Conservation (phyloP, 1,139 yeast species). For the Protomyces macrosporus region DNA sequence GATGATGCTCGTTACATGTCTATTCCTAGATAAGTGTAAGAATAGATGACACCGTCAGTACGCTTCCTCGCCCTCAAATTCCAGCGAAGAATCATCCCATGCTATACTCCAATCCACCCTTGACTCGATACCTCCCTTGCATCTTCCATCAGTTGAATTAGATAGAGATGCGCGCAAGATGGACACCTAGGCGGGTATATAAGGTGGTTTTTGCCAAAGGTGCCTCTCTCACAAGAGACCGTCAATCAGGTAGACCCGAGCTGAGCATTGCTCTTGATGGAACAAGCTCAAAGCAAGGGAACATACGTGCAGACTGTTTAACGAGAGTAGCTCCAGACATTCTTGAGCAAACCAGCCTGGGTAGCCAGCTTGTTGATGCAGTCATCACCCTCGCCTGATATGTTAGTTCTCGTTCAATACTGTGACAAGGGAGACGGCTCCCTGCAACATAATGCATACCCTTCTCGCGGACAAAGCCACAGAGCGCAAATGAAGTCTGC, state of each 20-base stretch:
- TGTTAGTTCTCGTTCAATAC: neutral
- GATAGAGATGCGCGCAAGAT: neutral
- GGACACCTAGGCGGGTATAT: neutral
- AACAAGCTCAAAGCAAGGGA: neutral
- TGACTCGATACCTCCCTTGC: neutral
- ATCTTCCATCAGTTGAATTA: no score
- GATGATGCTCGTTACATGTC: no score
- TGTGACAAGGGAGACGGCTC: slow-evolving; percentile 35
- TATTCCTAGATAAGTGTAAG: no score
- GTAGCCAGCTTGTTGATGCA: slow-evolving; percentile 99
- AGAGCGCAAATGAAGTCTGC: slow-evolving; percentile 91
- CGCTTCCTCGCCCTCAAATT: neutral
- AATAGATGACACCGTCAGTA: neutral
- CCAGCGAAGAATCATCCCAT: neutral
- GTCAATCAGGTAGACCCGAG: neutral
- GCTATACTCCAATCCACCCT: neutral
- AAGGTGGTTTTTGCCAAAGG: neutral
- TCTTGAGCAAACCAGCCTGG: slow-evolving; percentile 95
- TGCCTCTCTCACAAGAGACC: neutral
- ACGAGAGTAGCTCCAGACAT: slow-evolving; percentile 40
- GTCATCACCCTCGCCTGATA: slow-evolving; percentile 90
- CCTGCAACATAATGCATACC: slow-evolving; percentile 96
- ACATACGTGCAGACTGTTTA: slow-evolving; percentile 28
- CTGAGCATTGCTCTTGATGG: neutral
- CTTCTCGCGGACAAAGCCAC: slow-evolving; percentile 86